These are phyloP conservation scores for Neurospora hispaniola DNA, from an alignment of 495 filamentous ascomycete genomes.

Conservation along the genomic window DNA sequence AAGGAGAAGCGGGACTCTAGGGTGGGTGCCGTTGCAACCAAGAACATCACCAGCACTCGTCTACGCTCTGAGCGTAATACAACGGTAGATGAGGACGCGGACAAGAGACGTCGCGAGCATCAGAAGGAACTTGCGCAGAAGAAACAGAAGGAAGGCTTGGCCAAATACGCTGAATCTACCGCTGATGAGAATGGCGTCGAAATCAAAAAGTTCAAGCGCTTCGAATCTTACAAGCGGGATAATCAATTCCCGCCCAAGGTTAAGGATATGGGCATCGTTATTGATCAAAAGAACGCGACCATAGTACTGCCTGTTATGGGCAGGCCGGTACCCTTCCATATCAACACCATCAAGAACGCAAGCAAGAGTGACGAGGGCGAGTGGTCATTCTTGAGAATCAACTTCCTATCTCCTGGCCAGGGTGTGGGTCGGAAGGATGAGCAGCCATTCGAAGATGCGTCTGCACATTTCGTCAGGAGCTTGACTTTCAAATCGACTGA, in stretches of 20 bases:
- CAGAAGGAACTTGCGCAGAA: constrained; percentile 82
- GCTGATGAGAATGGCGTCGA: constrained; percentile 80
- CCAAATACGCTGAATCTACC: constrained; percentile 68
- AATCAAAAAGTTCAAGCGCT: constrained; percentile 94
- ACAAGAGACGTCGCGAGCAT: constrained; percentile 78
- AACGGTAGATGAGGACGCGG: constrained; percentile 80
- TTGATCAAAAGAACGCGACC: constrained; percentile 82
- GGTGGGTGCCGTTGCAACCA: constrained; percentile 72
- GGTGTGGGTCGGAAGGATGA: constrained; percentile 98
- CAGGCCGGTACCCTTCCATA: constrained; percentile 94
- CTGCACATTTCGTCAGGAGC: constrained; percentile 90
- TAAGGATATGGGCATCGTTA: constrained; percentile 74
- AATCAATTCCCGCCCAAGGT: constrained; percentile 81
- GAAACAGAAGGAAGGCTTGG: constrained; percentile 81
- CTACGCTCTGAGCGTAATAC: constrained; percentile 81
- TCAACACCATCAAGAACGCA: constrained; percentile 97
- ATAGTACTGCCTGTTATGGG: constrained; percentile 95
- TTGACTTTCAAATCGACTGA: constrained; percentile 89
- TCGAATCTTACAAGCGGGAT: constrained; percentile 98
- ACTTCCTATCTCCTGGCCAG: constrained; percentile 93
- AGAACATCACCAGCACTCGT: constrained; percentile 89
- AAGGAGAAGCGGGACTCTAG: constrained; percentile 76
- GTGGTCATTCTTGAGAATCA: constrained; percentile 87
- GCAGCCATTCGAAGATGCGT: constrained; percentile 93
- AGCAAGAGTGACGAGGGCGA: constrained; percentile 93